These are phyloP conservation scores for Leccinum incarnatum DNA, from an alignment of 768 basidiomycete genomes.

Conservation along the genomic window DNA sequence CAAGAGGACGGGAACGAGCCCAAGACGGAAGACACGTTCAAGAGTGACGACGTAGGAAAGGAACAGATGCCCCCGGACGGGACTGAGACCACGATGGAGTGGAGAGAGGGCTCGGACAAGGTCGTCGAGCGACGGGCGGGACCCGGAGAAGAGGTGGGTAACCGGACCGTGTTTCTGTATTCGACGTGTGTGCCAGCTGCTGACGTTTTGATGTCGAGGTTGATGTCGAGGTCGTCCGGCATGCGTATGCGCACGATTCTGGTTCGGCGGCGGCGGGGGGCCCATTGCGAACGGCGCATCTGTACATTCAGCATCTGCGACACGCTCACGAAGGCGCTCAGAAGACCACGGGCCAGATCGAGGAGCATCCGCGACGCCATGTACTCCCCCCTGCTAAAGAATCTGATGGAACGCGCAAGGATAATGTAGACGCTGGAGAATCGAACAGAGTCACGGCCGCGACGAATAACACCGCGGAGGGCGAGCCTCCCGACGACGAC, in stretches of 20 bases:
- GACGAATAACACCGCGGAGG: conserved; percentile 5
- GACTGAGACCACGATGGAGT: conserved; percentile 44
- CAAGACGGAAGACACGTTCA: conserved; percentile 9
- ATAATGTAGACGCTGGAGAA: neutral
- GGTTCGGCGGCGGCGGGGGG: neutral
- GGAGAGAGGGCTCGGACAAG: conserved; percentile 67
- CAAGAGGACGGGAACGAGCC: conserved; percentile 9
- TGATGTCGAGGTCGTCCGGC: conserved; percentile 60
- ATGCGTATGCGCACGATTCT: conserved; percentile 28
- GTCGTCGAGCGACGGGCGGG: conserved; percentile 60
- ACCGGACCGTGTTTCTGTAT: neutral
- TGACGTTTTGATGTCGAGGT: conserved; percentile 42
- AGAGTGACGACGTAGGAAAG: conserved; percentile 21
- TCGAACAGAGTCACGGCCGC: conserved; percentile 1
- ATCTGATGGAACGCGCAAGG: conserved; percentile 12
- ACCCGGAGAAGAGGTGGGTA: conserved; percentile 65
- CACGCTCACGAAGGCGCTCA: conserved; percentile 18
- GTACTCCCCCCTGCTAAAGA: conserved; percentile 8
- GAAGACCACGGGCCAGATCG: conserved; percentile 26
- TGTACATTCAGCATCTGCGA: conserved; percentile 15
- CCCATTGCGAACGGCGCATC: conserved; percentile 4
- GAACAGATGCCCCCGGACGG: conserved; percentile 48
- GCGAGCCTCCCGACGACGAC: conserved; percentile 7
- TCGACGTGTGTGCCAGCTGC: neutral
- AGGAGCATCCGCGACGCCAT: conserved; percentile 16